phyloP scores from a whole-genome alignment of 2,329 filamentous ascomycete genomes.

The Coniella vitis region DNA sequence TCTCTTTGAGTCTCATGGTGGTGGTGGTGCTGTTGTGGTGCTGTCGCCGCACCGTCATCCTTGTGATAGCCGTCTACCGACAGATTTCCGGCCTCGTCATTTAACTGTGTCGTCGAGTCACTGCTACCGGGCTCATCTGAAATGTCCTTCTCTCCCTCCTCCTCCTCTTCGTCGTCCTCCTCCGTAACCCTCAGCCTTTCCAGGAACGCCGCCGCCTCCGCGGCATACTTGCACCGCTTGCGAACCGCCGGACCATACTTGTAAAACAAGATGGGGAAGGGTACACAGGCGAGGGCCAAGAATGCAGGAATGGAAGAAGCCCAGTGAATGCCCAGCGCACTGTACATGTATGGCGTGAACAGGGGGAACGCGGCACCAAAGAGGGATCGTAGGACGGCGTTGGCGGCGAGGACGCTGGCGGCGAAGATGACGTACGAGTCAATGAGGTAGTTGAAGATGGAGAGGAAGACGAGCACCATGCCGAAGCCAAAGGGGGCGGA shows the following conservation, averaged over 20 bases:
- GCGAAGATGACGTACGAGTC: constrained; percentile 70
- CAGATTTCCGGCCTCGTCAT: no score
- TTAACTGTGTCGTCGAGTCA: no score
- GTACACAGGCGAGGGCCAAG: constrained; percentile 50
- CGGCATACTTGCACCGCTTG: constrained; percentile 47
- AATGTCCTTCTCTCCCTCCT: neutral
- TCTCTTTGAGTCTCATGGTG: neutral
- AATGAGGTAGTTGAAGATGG: constrained; percentile 59
- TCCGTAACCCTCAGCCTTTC: neutral
- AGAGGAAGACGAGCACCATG: constrained; percentile 59
- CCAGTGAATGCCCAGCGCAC: constrained; percentile 65
- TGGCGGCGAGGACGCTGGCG: constrained; percentile 67
- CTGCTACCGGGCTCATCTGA: neutral
- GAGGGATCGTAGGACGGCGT: constrained; percentile 62
- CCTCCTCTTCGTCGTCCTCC: neutral
- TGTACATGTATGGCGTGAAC: constrained; percentile 57
- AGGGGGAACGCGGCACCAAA: constrained; percentile 69
- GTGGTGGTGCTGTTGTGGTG: neutral
- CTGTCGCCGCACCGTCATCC: neutral
- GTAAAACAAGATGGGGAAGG: constrained; percentile 54
- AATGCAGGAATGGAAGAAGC: constrained; percentile 68
- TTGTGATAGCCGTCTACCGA: no score
- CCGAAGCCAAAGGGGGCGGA: constrained; percentile 34
- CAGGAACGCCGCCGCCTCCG: constrained; percentile 25
- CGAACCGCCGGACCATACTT: constrained; percentile 49